Conservation (phyloP, 495 filamentous ascomycete genomes). For the Extremus antarcticus region DNA sequence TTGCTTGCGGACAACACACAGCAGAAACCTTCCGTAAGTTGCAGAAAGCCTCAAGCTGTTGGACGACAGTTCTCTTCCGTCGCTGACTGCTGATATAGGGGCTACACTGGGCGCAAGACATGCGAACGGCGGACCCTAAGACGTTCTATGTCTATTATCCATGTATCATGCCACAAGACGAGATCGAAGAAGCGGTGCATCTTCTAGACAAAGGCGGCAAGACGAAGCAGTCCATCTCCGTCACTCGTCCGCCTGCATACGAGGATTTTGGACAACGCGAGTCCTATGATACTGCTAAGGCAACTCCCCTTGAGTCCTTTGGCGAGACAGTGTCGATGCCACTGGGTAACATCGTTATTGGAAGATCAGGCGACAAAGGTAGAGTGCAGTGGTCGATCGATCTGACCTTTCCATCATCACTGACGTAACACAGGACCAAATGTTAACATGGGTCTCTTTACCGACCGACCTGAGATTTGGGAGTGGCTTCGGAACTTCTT, state of each 20-base stretch:
- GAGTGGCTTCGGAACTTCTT: slow-evolving; percentile 25
- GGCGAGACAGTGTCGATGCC: slow-evolving; percentile 12
- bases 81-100: slow-evolving; percentile 1
- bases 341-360: slow-evolving; percentile 25
- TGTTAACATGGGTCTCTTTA: slow-evolving; percentile 26
- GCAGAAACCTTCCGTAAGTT: slow-evolving; percentile 10
- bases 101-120: slow-evolving; percentile 18
- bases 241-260: slow-evolving; percentile 26
- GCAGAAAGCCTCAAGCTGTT: no score
- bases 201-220: neutral
- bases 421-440: no score
- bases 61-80: no score
- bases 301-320: slow-evolving; percentile 5
- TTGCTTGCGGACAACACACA: slow-evolving; percentile 7
- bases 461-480: slow-evolving; percentile 18
- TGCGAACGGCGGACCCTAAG: slow-evolving; percentile 22
- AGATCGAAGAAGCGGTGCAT: slow-evolving; percentile 9
- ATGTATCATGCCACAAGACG: slow-evolving; percentile 8
- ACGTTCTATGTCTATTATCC: slow-evolving; percentile 23
- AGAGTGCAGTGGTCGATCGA: no score
- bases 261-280: slow-evolving; percentile 12
- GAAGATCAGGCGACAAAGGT: slow-evolving; percentile 29
- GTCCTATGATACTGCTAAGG: slow-evolving; percentile 6
- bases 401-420: no score
- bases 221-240: slow-evolving; percentile 19